phyloP scores from a whole-genome alignment of 106 monocot genomes.

The Narthecium ossifragum region DNA sequence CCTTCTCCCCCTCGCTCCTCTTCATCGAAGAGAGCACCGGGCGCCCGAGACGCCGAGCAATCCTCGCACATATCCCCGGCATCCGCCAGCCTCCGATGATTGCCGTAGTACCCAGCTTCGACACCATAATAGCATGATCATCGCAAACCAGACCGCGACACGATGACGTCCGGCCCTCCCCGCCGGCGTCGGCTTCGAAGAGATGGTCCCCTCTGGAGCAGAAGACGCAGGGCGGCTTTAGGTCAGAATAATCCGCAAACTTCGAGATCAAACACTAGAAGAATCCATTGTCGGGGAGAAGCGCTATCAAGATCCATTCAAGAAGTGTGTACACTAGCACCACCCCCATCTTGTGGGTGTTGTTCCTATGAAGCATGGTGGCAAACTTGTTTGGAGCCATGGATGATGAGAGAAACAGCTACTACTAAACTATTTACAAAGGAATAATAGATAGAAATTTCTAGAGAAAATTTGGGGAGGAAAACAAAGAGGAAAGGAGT shows the following conservation, averaged over 20 bases:
- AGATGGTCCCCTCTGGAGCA: slow-evolving; percentile 76
- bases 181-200: slow-evolving; percentile 29
- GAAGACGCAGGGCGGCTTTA: slow-evolving; percentile 67
- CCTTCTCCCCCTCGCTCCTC: slow-evolving; percentile 53
- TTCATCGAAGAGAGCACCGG: slow-evolving; percentile 53
- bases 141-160: slow-evolving; percentile 49
- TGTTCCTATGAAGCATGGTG: slow-evolving; percentile 37
- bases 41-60: slow-evolving; percentile 32
- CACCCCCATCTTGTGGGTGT: slow-evolving; percentile 32
- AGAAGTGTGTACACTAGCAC: slow-evolving; percentile 58
- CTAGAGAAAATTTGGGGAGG: not conserved
- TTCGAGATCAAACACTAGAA: slow-evolving; percentile 54
- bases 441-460: not conserved
- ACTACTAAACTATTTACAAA: too few species aligned
- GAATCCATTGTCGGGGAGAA: slow-evolving; percentile 64
- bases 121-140: slow-evolving; percentile 54
- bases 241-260: slow-evolving; percentile 70
- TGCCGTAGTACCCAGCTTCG: slow-evolving; percentile 54
- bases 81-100: slow-evolving; percentile 49
- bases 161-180: slow-evolving; percentile 3
- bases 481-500: too few species aligned
- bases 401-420: too few species aligned
- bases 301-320: slow-evolving; percentile 71
- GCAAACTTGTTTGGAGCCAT: slow-evolving; percentile 65
- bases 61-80: slow-evolving; percentile 70